Evolutionary conservation across 176 grass and related monocot genomes (phyloP), one percentile per base, ranked within the genome.

Genomic region (Triticum timopheevii): DNA sequence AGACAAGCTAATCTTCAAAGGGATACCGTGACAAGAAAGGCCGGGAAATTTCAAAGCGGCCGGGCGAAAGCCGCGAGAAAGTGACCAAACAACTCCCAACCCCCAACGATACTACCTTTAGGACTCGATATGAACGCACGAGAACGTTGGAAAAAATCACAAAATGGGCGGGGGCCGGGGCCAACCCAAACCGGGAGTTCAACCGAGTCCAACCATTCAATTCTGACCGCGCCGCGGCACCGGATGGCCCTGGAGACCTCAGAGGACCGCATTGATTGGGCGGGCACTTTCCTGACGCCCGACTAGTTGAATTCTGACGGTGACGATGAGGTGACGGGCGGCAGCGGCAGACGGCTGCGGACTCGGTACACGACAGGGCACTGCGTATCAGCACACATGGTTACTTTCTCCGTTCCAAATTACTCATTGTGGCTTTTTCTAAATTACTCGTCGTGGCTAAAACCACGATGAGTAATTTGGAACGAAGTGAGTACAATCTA

Each of bases 21-120:
- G 40, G 71, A 30, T 76, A 75, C 82, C 23, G 70, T 73, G 79
- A 42, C 44, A 50, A 67, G 62, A 44, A 20, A 77, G 13, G 24
- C 13, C 65, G 2, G 25, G 4, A 25, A 65, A n/a, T 9, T 84
- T 45, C 22, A n/a, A 34, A 33, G 25, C 7, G 25, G 61, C 24
- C 31, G 19, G 3, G 70, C 36, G 23, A 44, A 20, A 50, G 73
- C 71, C 11, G 71, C 23, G 59, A 76, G 71, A 50, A 76, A 35
- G 58, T 77, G 73, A 69, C 73, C 79, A 36, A 74, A 47, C 66
- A 79, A n/a, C 42, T 15, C 74, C 45, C 89, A 90, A 87, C 89
- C 16, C 7, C 80, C 89, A 90, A 87, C 80, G 20, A 47, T 56
- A 30, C 69, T 17, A 22, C 87, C 67, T 75, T 81, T 77, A 23